Percentiles rank a stretch among this genome's conserved stretches.
phyloP scores from a whole-genome alignment of 352 stramenopile genomes.

The Pythium periplocum region DNA sequence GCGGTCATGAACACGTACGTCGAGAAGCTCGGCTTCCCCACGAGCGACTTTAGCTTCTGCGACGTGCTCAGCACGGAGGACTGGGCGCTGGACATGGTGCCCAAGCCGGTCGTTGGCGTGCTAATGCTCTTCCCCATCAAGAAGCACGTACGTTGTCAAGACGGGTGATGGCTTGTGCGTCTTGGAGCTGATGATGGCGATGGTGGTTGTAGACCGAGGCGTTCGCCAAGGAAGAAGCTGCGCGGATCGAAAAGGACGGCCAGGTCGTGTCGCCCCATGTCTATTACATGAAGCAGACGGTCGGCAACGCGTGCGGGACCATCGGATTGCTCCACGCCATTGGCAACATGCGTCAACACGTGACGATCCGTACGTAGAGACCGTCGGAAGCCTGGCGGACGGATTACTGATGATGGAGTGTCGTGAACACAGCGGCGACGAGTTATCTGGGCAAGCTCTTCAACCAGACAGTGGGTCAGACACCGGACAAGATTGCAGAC shows the following conservation, averaged over 20 bases:
- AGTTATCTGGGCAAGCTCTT: slow-evolving; percentile 87
- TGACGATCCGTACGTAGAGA: slow-evolving; percentile 46
- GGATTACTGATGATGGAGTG: too few relatives aligned
- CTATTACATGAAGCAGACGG: slow-evolving; percentile 95
- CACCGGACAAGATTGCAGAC: slow-evolving; percentile 75
- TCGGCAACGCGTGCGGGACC: slow-evolving; percentile 96
- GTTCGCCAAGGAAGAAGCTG: slow-evolving; percentile 62
- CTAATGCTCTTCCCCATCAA: slow-evolving; percentile 97
- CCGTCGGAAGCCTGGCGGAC: too few relatives aligned
- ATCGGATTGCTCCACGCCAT: slow-evolving; percentile 94
- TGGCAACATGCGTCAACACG: slow-evolving; percentile 84
- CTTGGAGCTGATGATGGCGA: too few relatives aligned
- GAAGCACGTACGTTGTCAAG: slow-evolving; percentile 39
- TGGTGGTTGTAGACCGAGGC: slow-evolving; percentile 51
- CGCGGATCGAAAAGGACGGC: slow-evolving; percentile 60
- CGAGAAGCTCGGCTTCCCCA: slow-evolving; percentile 91
- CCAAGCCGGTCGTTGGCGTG: slow-evolving; percentile 88
- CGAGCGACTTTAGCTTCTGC: slow-evolving; percentile 77
- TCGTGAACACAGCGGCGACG: neutral
- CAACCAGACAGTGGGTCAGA: slow-evolving; percentile 68
- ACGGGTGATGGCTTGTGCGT: too few relatives aligned
- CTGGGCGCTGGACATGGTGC: slow-evolving; percentile 96
- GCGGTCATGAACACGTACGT: slow-evolving; percentile 95
- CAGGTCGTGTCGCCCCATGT: slow-evolving; percentile 73
- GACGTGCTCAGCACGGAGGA: slow-evolving; percentile 96